These are phyloP conservation scores for Ganoderma multipileum DNA, from an alignment of 1,284 basidiomycete species.

Conservation along the genomic window DNA sequence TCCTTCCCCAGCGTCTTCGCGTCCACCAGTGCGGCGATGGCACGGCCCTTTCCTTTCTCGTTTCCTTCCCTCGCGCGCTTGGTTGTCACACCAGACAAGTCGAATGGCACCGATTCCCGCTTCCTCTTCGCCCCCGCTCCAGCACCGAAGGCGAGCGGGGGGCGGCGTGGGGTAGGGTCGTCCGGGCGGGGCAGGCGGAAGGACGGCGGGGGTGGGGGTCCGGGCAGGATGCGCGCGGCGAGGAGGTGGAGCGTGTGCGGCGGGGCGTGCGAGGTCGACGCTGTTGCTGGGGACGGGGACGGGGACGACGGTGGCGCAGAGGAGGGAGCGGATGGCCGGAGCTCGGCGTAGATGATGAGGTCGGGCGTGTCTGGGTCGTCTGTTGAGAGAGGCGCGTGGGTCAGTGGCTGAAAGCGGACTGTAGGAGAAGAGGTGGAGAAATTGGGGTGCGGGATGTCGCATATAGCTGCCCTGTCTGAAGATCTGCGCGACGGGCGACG, in stretches of 20 bases:
- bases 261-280: conserved; percentile 35
- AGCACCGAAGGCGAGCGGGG: conserved; percentile 48
- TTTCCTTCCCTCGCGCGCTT: conserved; percentile 21
- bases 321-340: conserved; percentile 33
- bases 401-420: not conserved
- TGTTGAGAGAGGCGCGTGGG: conserved; percentile 32
- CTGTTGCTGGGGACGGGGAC: conserved; percentile 2
- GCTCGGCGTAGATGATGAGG: conserved; percentile 71
- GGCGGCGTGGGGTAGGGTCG: conserved; percentile 76
- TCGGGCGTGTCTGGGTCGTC: conserved; percentile 71
- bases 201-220: conserved; percentile 43
- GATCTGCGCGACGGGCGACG: no score
- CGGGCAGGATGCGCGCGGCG: conserved; percentile 64
- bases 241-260: conserved; percentile 50
- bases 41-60: conserved; percentile 32
- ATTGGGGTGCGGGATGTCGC: not conserved
- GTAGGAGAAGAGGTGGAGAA: not conserved
- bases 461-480: not conserved
- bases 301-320: conserved; percentile 21
- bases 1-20: conserved; percentile 29
- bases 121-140: not conserved
- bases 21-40: conserved; percentile 31
- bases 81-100: conserved; percentile 28
- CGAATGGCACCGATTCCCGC: conserved; percentile 14
- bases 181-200: conserved; percentile 69